A percentile compares a stretch with the other conserved stretches of the same genome.
These are phyloP conservation scores for Capsicum chinense DNA, from an alignment of 257 asterid species.

Conservation along the genomic window DNA sequence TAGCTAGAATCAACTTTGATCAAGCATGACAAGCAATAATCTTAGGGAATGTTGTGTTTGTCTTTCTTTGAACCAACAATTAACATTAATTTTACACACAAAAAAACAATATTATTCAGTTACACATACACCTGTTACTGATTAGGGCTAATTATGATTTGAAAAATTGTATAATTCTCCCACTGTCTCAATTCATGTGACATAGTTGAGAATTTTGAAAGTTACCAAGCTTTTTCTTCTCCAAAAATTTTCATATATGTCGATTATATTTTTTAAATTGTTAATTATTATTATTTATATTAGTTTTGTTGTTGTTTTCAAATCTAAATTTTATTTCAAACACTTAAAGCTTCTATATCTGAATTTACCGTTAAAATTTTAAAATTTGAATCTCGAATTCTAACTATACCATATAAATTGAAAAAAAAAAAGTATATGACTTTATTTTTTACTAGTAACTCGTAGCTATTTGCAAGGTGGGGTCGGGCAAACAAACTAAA, in stretches of 20 bases:
- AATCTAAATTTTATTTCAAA: too few relatives aligned
- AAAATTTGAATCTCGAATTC: too few relatives aligned
- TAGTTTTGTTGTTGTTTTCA: too few relatives aligned
- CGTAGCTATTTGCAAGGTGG: background rate
- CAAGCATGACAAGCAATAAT: background rate
- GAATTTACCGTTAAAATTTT: too few relatives aligned
- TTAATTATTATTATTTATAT: too few relatives aligned
- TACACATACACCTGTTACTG: background rate
- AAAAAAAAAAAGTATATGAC: background rate
- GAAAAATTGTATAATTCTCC: background rate
- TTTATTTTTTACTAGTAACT: background rate
- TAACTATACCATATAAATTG: too few relatives aligned
- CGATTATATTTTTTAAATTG: too few relatives aligned
- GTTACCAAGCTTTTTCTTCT: too few relatives aligned
- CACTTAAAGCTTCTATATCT: too few relatives aligned
- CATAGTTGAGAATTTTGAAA: too few relatives aligned
- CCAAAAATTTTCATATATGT: too few relatives aligned
- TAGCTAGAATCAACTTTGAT: background rate
- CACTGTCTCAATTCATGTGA: too few relatives aligned
- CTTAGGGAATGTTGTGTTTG: conserved; percentile 17
- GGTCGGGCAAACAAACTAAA: background rate
- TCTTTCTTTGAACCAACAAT: background rate
- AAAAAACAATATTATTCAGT: background rate
- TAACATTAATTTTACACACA: background rate
- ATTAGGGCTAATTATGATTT: background rate